Conservation (phyloP, 2,329 filamentous ascomycete species). For the Moelleriella libera region DNA sequence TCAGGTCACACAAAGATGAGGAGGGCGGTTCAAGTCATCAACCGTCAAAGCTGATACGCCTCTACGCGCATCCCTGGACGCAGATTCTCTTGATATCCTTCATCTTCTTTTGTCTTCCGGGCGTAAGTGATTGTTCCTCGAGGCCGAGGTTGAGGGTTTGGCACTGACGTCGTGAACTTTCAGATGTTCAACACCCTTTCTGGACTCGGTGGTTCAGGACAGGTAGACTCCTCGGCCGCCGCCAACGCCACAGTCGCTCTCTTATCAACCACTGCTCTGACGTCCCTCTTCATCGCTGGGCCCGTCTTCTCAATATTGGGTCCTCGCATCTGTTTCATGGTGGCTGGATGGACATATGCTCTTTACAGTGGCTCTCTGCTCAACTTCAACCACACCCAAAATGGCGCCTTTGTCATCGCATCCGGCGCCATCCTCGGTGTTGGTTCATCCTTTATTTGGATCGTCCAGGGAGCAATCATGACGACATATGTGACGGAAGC, state of each 20-base stretch:
- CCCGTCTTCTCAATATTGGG: conserved; percentile 27
- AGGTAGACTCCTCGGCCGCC: conserved; percentile 28
- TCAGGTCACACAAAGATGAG: neutral
- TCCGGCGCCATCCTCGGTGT: conserved; percentile 29
- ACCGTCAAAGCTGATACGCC: conserved; percentile 8
- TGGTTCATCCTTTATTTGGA: conserved; percentile 29
- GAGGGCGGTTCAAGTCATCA: conserved; percentile 1
- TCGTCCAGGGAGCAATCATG: conserved; percentile 33
- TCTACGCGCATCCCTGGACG: conserved; percentile 30
- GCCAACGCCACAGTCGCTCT: conserved; percentile 30
- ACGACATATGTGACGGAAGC: conserved; percentile 21
- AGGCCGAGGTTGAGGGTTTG: neutral
- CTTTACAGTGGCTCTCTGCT: conserved; percentile 28
- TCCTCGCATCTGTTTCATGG: conserved; percentile 24
- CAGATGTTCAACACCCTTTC: conserved; percentile 33
- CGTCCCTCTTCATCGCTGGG: conserved; percentile 27
- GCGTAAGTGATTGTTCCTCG: conserved; percentile 15
- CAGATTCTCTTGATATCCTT: conserved; percentile 32
- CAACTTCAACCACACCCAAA: conserved; percentile 24
- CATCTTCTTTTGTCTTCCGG: conserved; percentile 33
- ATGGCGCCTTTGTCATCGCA: conserved; percentile 28
- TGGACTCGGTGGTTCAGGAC: conserved; percentile 29
- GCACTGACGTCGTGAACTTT: neutral
- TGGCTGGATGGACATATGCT: conserved; percentile 31
- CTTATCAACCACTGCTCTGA: conserved; percentile 24